These are phyloP conservation scores for Fomes fomentarius DNA, from an alignment of 1,284 basidiomycete genomes.

Conservation along the genomic window DNA sequence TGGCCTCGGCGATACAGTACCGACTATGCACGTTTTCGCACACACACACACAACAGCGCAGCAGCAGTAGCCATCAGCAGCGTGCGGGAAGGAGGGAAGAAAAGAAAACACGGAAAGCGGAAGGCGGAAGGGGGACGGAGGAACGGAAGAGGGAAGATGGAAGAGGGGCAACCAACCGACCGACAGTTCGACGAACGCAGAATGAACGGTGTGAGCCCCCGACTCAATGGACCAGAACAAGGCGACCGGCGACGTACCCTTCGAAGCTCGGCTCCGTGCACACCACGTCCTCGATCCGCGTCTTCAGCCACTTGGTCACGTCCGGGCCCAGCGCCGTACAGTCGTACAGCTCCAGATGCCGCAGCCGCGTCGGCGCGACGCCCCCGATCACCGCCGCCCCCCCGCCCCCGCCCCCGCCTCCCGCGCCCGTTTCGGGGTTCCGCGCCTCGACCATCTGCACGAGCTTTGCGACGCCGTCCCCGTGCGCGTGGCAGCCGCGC, in stretches of 20 bases:
- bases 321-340: conserved; percentile 64
- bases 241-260: conserved; percentile 30
- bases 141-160: background rate
- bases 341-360: conserved; percentile 62
- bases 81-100: too few relatives aligned
- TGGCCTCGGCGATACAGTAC: conserved; percentile 8
- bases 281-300: conserved; percentile 58
- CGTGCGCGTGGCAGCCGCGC: conserved; percentile 61
- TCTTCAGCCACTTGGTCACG: conserved; percentile 64
- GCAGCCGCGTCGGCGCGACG: conserved; percentile 11
- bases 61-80: too few relatives aligned
- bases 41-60: too few relatives aligned
- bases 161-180: too few relatives aligned
- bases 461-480: conserved; percentile 62
- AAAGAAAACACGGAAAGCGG: background rate
- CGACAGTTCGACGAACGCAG: background rate
- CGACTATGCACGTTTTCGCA: conserved; percentile 4
- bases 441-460: conserved; percentile 69
- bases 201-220: background rate
- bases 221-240: conserved; percentile 22
- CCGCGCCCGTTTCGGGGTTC: conserved; percentile 51
- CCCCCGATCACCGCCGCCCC: too few relatives aligned
- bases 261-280: conserved; percentile 55
- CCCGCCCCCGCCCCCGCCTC: conserved; percentile 30
- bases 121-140: background rate